Evolutionary conservation across 2,329 filamentous ascomycete species (phyloP).

Genomic region (Aureobasidium namibiae): DNA sequence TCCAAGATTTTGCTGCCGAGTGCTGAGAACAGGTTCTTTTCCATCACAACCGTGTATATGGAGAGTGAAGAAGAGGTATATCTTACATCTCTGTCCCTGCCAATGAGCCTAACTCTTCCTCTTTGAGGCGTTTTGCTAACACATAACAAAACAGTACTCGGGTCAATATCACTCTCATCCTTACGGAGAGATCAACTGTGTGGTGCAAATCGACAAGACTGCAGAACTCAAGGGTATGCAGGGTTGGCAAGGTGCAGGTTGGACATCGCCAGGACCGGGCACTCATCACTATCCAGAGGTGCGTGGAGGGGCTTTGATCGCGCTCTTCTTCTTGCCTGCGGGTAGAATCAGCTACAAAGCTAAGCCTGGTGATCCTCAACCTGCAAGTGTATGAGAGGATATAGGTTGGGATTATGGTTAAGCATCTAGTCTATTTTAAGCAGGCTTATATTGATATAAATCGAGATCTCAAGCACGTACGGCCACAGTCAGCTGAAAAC

Average conservation of each 20-base stretch:
- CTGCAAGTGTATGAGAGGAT: constrained; percentile 14
- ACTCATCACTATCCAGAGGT: constrained; percentile 52
- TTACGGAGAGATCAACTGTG: constrained; percentile 26
- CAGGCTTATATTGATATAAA: background rate
- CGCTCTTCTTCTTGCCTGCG: constrained; percentile 48
- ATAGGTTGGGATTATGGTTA: background rate
- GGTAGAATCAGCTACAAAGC: constrained; percentile 46
- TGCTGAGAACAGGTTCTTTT: constrained; percentile 42
- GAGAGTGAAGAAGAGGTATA: constrained; percentile 32
- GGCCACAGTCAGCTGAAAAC: constrained; percentile 1
- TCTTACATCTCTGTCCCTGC: background rate
- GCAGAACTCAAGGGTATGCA: constrained; percentile 49
- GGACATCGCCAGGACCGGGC: constrained; percentile 47
- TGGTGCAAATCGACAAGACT: constrained; percentile 35
- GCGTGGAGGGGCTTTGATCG: constrained; percentile 35
- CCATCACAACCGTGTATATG: constrained; percentile 52
- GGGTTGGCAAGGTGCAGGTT: constrained; percentile 49
- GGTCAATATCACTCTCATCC: constrained; percentile 41
- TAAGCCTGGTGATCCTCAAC: constrained; percentile 37
- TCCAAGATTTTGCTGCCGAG: constrained; percentile 40
- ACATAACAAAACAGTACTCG: constrained; percentile 34
- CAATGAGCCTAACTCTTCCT: background rate
- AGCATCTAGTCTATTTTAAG: background rate
- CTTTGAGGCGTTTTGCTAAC: constrained; percentile 13
- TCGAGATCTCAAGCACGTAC: background rate